Evolutionary conservation across 306 rosid species (phyloP).

Genomic region (Pueraria montana): DNA sequence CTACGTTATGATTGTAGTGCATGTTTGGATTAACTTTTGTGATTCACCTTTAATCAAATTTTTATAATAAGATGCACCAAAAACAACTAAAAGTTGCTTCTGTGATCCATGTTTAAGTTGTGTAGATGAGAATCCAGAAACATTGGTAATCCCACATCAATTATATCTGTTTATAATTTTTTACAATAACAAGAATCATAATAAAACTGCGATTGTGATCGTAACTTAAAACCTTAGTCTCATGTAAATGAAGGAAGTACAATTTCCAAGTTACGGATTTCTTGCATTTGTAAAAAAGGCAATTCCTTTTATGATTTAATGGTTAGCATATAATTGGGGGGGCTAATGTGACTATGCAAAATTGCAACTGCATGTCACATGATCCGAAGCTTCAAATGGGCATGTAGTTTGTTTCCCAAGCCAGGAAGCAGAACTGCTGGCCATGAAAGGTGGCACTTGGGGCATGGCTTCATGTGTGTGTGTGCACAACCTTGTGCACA

Average conservation of each 20-base stretch:
- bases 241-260: neutral
- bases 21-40: no score
- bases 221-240: neutral
- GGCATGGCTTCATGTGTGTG: constrained; percentile 37
- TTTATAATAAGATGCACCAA: no score
- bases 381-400: constrained; percentile 34
- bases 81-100: no score
- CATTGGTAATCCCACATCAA: no score
- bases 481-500: constrained; percentile 31
- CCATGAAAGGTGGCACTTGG: constrained; percentile 43
- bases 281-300: neutral
- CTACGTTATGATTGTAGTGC: no score
- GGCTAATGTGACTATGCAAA: constrained; percentile 16
- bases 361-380: constrained; percentile 49
- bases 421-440: constrained; percentile 53
- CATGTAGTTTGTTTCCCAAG: constrained; percentile 50
- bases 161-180: no score
- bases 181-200: no score
- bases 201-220: no score
- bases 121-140: no score
- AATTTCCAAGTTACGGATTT: neutral
- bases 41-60: no score
- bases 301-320: neutral
- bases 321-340: constrained; percentile 17
- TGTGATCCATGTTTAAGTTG: no score